Conservation (phyloP, 768 basidiomycete genomes). For the Kwoniella botswanensis region DNA sequence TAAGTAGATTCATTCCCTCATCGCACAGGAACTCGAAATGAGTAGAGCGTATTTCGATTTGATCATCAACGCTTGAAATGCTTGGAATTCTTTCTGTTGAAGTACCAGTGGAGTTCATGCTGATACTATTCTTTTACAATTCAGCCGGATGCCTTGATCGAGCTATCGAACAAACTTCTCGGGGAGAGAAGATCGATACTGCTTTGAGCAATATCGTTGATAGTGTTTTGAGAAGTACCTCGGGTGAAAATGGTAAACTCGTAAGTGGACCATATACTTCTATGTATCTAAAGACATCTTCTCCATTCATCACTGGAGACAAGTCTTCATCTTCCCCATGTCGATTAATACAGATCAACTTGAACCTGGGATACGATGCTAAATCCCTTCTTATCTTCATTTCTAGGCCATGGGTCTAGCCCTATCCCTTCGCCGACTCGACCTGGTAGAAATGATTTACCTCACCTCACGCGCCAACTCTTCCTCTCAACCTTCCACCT, state of each 20-base stretch:
- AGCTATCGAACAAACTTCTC: constrained; percentile 74
- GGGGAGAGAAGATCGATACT: constrained; percentile 73
- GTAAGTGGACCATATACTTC: constrained; percentile 58
- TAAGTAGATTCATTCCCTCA: constrained; percentile 61
- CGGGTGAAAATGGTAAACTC: constrained; percentile 88
- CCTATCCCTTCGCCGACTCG: constrained; percentile 84
- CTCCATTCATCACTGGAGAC: no score
- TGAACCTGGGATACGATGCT: background rate
- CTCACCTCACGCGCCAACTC: constrained; percentile 36
- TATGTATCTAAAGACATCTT: no score
- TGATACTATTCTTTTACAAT: background rate
- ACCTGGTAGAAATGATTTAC: constrained; percentile 78
- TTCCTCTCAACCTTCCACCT: constrained; percentile 26
- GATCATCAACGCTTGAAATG: no score
- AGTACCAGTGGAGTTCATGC: background rate
- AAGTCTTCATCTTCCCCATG: background rate
- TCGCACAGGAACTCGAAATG: no score
- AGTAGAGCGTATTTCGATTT: no score
- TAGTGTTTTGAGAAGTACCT: constrained; percentile 81
- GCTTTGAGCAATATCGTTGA: constrained; percentile 84
- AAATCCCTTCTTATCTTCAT: background rate
- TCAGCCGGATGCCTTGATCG: constrained; percentile 94
- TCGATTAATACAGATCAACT: no score
- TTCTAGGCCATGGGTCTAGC: constrained; percentile 92
- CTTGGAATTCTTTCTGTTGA: background rate